These are phyloP conservation scores for Tulasnella sp. DNA, from an alignment of 768 basidiomycete genomes.

Conservation along the genomic window DNA sequence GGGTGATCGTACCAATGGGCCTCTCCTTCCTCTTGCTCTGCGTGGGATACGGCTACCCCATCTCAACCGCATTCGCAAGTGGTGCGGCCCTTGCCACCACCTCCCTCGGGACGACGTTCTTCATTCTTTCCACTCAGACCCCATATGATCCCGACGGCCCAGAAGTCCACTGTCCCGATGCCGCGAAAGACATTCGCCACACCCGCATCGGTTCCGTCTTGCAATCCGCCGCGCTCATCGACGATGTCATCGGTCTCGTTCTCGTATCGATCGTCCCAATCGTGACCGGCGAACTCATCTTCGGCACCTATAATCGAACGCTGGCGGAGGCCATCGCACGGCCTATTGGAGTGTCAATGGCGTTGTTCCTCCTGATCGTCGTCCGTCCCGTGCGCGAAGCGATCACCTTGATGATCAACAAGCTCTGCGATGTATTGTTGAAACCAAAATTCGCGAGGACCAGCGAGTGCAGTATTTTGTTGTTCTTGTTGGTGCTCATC, in stretches of 20 bases:
- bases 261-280: constrained; percentile 43
- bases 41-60: constrained; percentile 33
- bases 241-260: constrained; percentile 54
- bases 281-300: not conserved
- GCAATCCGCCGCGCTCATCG: constrained; percentile 50
- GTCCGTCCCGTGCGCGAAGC: not conserved
- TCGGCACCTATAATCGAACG: not conserved
- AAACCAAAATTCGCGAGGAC: not conserved
- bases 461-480: not conserved
- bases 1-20: constrained; percentile 42
- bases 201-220: constrained; percentile 48
- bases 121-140: constrained; percentile 33
- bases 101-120: constrained; percentile 57
- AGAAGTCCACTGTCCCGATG: not conserved
- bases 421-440: not conserved
- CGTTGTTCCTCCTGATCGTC: constrained; percentile 2
- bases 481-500: constrained; percentile 23
- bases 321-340: constrained; percentile 2
- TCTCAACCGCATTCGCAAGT: constrained; percentile 45
- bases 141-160: not conserved
- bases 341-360: constrained; percentile 9
- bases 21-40: constrained; percentile 38
- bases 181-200: constrained; percentile 31
- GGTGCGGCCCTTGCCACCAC: constrained; percentile 55
- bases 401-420: not conserved